Evolutionary conservation across 1,284 basidiomycete species (phyloP).

Genomic region (Malassezia slooffiae): DNA sequence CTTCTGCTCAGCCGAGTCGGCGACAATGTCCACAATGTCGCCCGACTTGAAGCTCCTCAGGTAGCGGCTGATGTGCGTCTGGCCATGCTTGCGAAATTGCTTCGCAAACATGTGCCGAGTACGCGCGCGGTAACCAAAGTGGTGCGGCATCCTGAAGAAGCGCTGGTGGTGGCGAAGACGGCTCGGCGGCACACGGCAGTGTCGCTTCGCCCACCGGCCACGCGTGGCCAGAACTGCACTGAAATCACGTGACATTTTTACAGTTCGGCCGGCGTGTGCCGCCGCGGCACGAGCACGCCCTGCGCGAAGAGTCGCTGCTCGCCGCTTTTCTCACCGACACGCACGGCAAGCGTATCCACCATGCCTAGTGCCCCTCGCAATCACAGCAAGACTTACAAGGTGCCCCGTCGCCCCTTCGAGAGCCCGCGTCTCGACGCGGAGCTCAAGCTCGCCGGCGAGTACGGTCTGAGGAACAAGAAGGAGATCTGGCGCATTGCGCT

Average conservation of each 20-base stretch:
- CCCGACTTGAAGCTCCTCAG: conserved; percentile 85
- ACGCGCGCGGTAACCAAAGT: conserved; percentile 97
- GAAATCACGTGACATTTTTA: conserved; percentile 13
- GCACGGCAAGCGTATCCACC: conserved; percentile 1
- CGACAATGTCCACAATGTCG: conserved; percentile 99
- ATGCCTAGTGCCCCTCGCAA: conserved; percentile 38
- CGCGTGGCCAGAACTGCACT: conserved; percentile 9
- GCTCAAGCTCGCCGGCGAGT: conserved; percentile 99
- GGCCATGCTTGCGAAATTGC: conserved; percentile 66
- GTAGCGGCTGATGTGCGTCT: conserved; percentile 83
- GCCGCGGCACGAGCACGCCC: too few relatives aligned
- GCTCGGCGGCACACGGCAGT: background rate
- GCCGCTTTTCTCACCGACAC: conserved; percentile 5
- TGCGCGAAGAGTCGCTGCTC: conserved; percentile 5
- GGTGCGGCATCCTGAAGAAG: conserved; percentile 73
- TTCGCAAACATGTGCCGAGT: conserved; percentile 89
- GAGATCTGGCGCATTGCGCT: conserved; percentile 99
- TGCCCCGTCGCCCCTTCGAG: conserved; percentile 94
- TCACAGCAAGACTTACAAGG: conserved; percentile 50
- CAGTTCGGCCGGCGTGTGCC: conserved; percentile 8
- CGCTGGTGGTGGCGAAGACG: conserved; percentile 3
- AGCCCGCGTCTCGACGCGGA: conserved; percentile 97
- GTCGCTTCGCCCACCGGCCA: background rate
- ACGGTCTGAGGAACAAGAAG: conserved; percentile 99
- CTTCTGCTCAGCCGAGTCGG: conserved; percentile 97